Percentiles rank a stretch among this genome's conserved stretches.
Evolutionary conservation across 106 monocot genomes (phyloP).

Genomic region (Iris macrosiphon): DNA sequence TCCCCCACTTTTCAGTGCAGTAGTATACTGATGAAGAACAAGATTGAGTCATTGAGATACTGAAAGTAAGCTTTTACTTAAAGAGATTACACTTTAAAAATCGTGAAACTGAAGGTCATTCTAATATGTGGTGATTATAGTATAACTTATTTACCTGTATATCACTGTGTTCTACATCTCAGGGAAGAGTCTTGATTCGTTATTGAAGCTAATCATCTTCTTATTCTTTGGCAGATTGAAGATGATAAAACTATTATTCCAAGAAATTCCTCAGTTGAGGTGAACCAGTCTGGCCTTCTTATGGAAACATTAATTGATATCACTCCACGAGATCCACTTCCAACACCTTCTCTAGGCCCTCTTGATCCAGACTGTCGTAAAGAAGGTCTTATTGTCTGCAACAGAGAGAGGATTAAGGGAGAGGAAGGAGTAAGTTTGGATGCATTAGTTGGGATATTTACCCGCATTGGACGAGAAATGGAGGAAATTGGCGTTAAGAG

Average conservation of each 20-base stretch:
- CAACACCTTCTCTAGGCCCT: constrained; percentile 63
- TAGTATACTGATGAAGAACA: too few species aligned
- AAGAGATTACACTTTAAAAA: too few species aligned
- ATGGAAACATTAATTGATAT: constrained; percentile 98
- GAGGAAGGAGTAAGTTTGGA: constrained; percentile 91
- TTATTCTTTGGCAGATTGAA: constrained; percentile 49
- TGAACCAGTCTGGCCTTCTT: constrained; percentile 96
- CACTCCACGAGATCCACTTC: constrained; percentile 87
- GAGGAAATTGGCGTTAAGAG: constrained; percentile 71
- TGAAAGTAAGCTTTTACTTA: too few species aligned
- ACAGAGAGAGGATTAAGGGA: constrained; percentile 75
- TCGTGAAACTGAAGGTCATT: too few species aligned
- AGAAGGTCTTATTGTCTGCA: constrained; percentile 86
- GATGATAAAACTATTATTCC: constrained; percentile 91
- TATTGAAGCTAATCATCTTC: too few species aligned
- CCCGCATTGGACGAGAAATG: constrained; percentile 87
- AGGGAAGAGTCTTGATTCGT: too few species aligned
- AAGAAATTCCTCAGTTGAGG: constrained; percentile 84
- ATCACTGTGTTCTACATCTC: too few species aligned
- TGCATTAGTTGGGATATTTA: constrained; percentile 86
- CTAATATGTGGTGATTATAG: too few species aligned
- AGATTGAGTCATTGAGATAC: too few species aligned
- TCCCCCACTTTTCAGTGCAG: too few species aligned
- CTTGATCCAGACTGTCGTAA: constrained; percentile 60
- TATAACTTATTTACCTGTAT: too few species aligned